A percentile compares a stretch with the other conserved stretches of the same genome.
Conservation (phyloP, 306 rosid species). For the Alnus glutinosa region DNA sequence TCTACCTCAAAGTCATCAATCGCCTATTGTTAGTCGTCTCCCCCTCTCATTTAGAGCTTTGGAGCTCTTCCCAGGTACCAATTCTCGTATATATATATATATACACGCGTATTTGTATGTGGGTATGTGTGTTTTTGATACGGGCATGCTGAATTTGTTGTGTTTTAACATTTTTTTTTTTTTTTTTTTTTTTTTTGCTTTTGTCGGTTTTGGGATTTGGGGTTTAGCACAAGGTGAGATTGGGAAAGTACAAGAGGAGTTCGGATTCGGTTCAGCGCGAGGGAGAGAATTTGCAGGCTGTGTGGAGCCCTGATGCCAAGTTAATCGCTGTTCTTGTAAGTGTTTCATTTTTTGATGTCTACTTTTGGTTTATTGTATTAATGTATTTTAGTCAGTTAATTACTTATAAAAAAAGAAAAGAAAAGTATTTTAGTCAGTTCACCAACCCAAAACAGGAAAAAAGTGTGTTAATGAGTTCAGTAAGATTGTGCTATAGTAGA, state of each 20-base stretch:
- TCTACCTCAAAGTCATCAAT: slow-evolving; percentile 75
- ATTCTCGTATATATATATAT: background rate
- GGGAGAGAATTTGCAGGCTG: slow-evolving; percentile 95
- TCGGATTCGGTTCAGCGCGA: slow-evolving; percentile 70
- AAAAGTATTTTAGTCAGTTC: background rate
- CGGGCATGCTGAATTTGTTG: slow-evolving; percentile 28
- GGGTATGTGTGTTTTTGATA: slow-evolving; percentile 22
- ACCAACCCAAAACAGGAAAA: background rate
- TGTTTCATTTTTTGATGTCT: background rate
- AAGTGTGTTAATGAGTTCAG: background rate
- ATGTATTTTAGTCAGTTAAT: background rate
- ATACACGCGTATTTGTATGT: background rate
- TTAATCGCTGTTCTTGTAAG: slow-evolving; percentile 84
- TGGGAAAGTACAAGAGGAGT: slow-evolving; percentile 92
- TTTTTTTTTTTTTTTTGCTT: slow-evolving; percentile 22
- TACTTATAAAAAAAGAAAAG: too few species aligned
- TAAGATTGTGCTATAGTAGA: background rate
- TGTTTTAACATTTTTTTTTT: slow-evolving; percentile 40
- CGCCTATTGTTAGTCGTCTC: slow-evolving; percentile 71
- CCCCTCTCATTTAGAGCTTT: slow-evolving; percentile 83
- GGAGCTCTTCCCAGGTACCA: slow-evolving; percentile 90
- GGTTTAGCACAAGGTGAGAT: slow-evolving; percentile 81
- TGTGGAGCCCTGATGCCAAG: slow-evolving; percentile 94
- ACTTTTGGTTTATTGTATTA: background rate
- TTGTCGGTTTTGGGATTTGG: slow-evolving; percentile 30